Percentiles rank a stretch among this genome's conserved stretches.
Evolutionary conservation across 1,284 basidiomycete species (phyloP).

Genomic region (Moesziomyces sp.): DNA sequence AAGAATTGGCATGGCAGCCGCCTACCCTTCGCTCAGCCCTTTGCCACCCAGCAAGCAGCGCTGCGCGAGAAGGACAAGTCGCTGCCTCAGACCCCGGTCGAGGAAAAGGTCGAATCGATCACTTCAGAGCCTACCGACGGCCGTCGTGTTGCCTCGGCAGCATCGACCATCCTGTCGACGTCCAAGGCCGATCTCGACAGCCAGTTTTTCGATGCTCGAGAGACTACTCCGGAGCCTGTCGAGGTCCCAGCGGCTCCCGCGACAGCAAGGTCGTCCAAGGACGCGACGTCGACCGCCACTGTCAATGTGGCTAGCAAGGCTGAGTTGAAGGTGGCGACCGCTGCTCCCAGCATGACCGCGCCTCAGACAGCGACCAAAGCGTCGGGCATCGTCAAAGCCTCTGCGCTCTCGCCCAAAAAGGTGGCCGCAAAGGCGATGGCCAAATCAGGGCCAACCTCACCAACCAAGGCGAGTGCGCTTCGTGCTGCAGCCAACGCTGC

Average conservation of each 20-base stretch:
- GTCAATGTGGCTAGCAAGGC: not conserved
- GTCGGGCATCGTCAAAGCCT: slow-evolving; percentile 15
- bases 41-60: slow-evolving; percentile 14
- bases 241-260: slow-evolving; percentile 3
- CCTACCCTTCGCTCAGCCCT: slow-evolving; percentile 29
- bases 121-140: not conserved
- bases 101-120: slow-evolving; percentile 8
- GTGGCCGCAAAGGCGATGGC: slow-evolving; percentile 37
- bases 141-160: slow-evolving; percentile 24
- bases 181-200: slow-evolving; percentile 26
- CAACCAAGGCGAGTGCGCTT: slow-evolving; percentile 38
- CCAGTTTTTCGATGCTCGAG: slow-evolving; percentile 46
- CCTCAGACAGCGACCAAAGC: slow-evolving; percentile 11
- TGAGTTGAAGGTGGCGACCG: slow-evolving; percentile 6
- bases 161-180: slow-evolving; percentile 18
- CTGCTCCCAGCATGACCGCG: not conserved
- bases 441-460: slow-evolving; percentile 38
- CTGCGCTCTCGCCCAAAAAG: slow-evolving; percentile 43
- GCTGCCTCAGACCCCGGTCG: slow-evolving; percentile 26
- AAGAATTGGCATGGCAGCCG: slow-evolving; percentile 38
- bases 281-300: not conserved
- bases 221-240: slow-evolving; percentile 24
- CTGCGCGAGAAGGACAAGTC: slow-evolving; percentile 22
- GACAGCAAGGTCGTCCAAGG: not conserved
- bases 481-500: slow-evolving; percentile 35